phyloP scores from a whole-genome alignment of 2,329 filamentous ascomycete genomes.

The Sporothrix variecibatus region DNA sequence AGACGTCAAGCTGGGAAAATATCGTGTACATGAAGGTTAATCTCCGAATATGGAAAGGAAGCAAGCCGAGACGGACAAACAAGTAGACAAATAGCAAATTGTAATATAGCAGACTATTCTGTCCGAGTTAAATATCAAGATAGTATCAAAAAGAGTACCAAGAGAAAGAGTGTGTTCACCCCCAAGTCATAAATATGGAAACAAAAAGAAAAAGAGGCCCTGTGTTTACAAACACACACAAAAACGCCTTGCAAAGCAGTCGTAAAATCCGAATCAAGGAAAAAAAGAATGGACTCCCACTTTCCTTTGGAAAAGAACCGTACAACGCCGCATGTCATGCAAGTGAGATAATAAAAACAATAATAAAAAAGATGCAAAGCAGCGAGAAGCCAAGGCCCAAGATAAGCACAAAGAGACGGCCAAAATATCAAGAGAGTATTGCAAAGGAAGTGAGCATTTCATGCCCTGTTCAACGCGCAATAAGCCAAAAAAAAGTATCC shows the following conservation, averaged over 20 bases:
- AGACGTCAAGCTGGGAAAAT: neutral
- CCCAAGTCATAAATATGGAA: slow-evolving; percentile 11
- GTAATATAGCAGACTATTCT: neutral
- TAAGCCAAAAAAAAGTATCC: neutral
- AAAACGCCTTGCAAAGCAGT: slow-evolving; percentile 21
- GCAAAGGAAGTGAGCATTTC: neutral
- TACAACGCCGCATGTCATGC: slow-evolving; percentile 22
- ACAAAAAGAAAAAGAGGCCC: neutral
- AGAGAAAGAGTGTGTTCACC: slow-evolving; percentile 14
- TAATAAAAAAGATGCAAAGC: neutral
- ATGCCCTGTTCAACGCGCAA: slow-evolving; percentile 3
- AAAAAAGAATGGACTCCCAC: neutral
- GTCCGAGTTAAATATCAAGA: neutral
- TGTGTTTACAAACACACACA: neutral
- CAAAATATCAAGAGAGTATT: neutral
- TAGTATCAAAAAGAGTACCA: neutral
- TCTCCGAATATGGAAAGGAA: neutral
- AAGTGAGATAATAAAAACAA: neutral
- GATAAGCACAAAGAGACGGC: neutral
- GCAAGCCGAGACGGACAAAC: neutral
- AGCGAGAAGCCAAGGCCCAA: slow-evolving; percentile 4
- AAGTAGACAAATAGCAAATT: neutral
- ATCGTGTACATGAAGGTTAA: neutral
- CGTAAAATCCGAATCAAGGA: neutral
- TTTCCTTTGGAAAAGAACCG: neutral